These are phyloP conservation scores for Pythium vanterpoolii DNA, from an alignment of 352 stramenopile genomes.

Conservation along the genomic window DNA sequence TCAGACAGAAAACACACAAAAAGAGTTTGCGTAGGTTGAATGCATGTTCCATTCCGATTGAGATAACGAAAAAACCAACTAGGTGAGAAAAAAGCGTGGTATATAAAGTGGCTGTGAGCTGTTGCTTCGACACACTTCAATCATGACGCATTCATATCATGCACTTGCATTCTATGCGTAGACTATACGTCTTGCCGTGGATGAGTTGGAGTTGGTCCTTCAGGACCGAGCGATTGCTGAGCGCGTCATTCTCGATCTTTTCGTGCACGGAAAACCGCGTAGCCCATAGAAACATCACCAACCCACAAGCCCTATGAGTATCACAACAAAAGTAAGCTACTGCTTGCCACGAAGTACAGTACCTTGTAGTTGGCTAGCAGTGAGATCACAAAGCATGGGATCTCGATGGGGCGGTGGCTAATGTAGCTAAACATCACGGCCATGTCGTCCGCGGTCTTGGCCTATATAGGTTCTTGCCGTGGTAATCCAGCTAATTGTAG, in stretches of 20 bases:
- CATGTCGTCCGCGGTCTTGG: conserved; percentile 55
- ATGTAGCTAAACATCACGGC: conserved; percentile 51
- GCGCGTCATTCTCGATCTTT: conserved; percentile 55
- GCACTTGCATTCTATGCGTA: too few relatives aligned
- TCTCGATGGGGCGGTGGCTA: conserved; percentile 25
- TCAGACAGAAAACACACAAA: background rate
- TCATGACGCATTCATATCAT: background rate
- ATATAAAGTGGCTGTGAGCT: background rate
- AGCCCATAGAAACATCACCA: conserved; percentile 17
- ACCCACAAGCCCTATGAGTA: too few relatives aligned
- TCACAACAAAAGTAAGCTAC: too few relatives aligned
- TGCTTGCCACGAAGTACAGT: too few relatives aligned
- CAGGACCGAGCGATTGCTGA: conserved; percentile 49
- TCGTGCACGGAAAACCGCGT: conserved; percentile 51
- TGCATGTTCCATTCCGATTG: background rate
- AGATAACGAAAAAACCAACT: conserved; percentile 1
- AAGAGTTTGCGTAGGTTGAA: background rate
- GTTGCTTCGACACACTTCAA: background rate
- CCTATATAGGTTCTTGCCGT: conserved; percentile 61
- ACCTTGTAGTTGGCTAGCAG: conserved; percentile 27
- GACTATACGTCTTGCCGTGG: conserved; percentile 39
- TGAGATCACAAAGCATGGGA: conserved; percentile 36
- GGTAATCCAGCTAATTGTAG: conserved; percentile 46
- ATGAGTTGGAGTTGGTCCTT: conserved; percentile 63
- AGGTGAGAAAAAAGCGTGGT: conserved; percentile 3